A percentile compares a stretch with the other conserved stretches of the same genome.
phyloP scores from a whole-genome alignment of 345 rosid genomes.

The Syzygium oleosum region DNA sequence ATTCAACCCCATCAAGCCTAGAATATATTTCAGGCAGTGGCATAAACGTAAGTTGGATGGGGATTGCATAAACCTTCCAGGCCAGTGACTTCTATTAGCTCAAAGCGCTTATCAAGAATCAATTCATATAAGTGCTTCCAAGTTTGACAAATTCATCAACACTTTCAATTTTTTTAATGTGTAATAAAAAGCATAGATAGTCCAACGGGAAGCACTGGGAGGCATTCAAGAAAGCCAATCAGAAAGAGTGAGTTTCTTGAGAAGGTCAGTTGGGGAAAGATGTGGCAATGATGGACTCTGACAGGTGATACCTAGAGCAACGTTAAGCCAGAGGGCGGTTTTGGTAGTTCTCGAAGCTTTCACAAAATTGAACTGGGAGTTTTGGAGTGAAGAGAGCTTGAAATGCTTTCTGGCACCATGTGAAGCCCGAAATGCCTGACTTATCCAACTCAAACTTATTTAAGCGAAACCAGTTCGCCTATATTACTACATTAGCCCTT shows the following conservation, averaged over 20 bases:
- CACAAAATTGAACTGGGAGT: not conserved
- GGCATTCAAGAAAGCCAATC: not conserved
- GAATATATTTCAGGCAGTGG: not conserved
- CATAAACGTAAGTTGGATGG: not conserved
- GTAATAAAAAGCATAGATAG: not conserved
- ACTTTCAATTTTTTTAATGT: not conserved
- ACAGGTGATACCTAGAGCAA: not conserved
- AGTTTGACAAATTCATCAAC: not conserved
- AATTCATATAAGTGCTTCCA: not conserved
- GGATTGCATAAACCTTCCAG: not conserved
- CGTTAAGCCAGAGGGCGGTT: not conserved
- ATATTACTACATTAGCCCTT: not conserved
- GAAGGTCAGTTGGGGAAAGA: not conserved
- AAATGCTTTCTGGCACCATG: not conserved
- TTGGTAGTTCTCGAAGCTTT: not conserved
- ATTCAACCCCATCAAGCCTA: not conserved
- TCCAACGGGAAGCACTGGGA: not conserved
- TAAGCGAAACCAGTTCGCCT: not conserved
- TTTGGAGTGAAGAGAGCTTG: not conserved
- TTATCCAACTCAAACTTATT: not conserved
- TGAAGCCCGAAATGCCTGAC: not conserved
- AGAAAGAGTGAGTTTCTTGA: not conserved
- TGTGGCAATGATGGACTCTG: not conserved
- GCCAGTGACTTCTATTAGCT: not conserved
- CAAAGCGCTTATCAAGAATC: not conserved